Evolutionary conservation across 2,329 filamentous ascomycete genomes (phyloP), one percentile per base, ranked within the genome.

Genomic region (Lachnellula subtilissima): DNA sequence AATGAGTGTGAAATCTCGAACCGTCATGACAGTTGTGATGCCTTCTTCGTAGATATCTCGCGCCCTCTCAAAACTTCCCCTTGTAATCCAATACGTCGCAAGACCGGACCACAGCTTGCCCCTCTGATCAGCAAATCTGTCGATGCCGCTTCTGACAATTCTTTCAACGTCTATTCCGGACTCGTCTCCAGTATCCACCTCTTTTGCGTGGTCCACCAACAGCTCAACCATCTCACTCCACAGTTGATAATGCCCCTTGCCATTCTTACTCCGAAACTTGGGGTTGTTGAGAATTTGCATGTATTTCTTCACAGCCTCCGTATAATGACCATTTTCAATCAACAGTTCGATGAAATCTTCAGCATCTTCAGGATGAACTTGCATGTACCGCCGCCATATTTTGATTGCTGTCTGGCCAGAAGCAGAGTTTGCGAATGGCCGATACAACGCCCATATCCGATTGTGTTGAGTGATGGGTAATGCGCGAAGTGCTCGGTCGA

Each of bases 141-240:
- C 79, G 61, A 99, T 93, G 12, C 94, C 94, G 69, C 92, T 97
- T 64, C 91, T 84, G 62, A 99, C 88, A 67, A 99, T 97, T 58
- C 85, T 84, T 68, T 97, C 92, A 19, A 96, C 91, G 67, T 96
- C 86, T 65, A 97, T 91, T 35, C 90, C 91, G 15, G 83, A 83
- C 65, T 93, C 88, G 61, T 89, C 83, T 14, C 87, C 86, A 5
- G 90, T 88, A 66, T 94, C 84, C 49, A 99, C 85, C 43, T 95
- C 84, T 65, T 87, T 88, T 4, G 94, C 94, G 71, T 96, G 91
- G 57, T 89, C 89, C 45, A 99, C 95, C 47, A 99, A 78, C 61
- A 97, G 72, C 67, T 99, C 94, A 37, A 97, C 86, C 90, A 99
- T 95, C 71, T 99, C 94, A 61, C 85, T 94, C 94, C 94, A 99